Conservation (phyloP, 371 early-diverging fungal species). For the Syncephalis plumigaleata region DNA sequence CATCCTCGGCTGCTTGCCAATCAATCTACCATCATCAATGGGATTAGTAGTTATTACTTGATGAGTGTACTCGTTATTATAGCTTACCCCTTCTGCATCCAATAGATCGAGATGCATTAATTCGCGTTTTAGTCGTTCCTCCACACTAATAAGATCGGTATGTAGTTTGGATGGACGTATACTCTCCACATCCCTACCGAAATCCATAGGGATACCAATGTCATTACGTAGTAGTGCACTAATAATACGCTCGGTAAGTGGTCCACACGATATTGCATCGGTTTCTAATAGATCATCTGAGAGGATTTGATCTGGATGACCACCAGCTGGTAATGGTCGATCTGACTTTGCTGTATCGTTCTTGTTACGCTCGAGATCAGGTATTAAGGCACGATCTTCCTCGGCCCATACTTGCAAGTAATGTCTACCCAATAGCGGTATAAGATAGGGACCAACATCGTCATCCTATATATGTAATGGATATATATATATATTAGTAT, state of each 20-base stretch:
- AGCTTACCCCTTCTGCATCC: conserved; percentile 47
- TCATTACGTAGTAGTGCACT: conserved; percentile 46
- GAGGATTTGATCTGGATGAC: conserved; percentile 5
- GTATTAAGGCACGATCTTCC: conserved; percentile 44
- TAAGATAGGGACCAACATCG: conserved; percentile 40
- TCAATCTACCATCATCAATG: neutral
- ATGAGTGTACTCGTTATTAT: neutral
- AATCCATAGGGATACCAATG: conserved; percentile 15
- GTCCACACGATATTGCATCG: conserved; percentile 33
- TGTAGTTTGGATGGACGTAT: neutral
- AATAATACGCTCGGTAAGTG: conserved; percentile 54
- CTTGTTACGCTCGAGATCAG: conserved; percentile 4
- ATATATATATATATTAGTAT: neutral
- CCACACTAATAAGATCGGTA: conserved; percentile 20
- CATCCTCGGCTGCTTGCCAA: conserved; percentile 50
- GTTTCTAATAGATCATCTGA: conserved; percentile 38
- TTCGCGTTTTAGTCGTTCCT: conserved; percentile 68
- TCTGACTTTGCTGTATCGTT: neutral
- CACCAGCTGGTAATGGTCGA: neutral
- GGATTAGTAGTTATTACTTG: neutral
- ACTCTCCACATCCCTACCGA: conserved; percentile 11
- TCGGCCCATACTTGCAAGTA: conserved; percentile 69
- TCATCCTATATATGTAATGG: conserved; percentile 24
- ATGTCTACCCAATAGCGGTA: conserved; percentile 58
- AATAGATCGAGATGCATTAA: conserved; percentile 60